Conservation (phyloP, 352 stramenopile species). For the Globisporangium spiculum region DNA sequence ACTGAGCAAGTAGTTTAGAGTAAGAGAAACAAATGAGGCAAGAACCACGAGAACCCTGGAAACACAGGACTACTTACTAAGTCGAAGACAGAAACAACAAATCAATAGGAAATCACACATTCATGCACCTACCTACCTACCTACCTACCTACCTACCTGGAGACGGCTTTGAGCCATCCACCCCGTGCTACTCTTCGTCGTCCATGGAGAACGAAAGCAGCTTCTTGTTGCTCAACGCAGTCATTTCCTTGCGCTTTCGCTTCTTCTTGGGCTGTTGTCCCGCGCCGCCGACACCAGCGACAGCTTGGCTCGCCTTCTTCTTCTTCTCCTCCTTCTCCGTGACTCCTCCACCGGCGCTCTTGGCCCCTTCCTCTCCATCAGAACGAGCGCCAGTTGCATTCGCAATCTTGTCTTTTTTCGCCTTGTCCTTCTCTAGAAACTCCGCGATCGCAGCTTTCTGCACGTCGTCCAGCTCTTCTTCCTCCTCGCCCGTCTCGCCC, state of each 20-base stretch:
- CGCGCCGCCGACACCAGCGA: slow-evolving; percentile 27
- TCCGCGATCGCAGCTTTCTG: slow-evolving; percentile 74
- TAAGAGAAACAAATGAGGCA: neutral
- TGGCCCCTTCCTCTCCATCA: slow-evolving; percentile 18
- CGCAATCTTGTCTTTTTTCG: slow-evolving; percentile 35
- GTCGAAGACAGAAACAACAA: neutral
- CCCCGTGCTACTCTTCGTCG: slow-evolving; percentile 35
- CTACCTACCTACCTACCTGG: neutral
- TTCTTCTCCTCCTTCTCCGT: slow-evolving; percentile 12
- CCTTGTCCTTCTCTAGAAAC: slow-evolving; percentile 55
- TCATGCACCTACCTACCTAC: slow-evolving; percentile 4
- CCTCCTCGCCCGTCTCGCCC: slow-evolving; percentile 46
- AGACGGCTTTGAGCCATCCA: neutral
- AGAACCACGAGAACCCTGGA: neutral
- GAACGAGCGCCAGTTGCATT: slow-evolving; percentile 7
- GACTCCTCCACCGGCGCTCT: neutral
- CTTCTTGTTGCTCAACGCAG: slow-evolving; percentile 69
- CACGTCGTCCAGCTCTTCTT: slow-evolving; percentile 74
- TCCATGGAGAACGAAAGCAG: slow-evolving; percentile 84
- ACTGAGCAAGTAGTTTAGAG: slow-evolving; percentile 1
- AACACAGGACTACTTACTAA: neutral
- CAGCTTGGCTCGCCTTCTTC: slow-evolving; percentile 35
- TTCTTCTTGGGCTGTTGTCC: slow-evolving; percentile 33
- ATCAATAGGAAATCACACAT: slow-evolving; percentile 3
- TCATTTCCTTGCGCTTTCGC: slow-evolving; percentile 57